Evolutionary conservation across 2,329 filamentous ascomycete genomes (phyloP), one percentile per base, ranked within the genome.

Genomic region (Didymella keratinophila): DNA sequence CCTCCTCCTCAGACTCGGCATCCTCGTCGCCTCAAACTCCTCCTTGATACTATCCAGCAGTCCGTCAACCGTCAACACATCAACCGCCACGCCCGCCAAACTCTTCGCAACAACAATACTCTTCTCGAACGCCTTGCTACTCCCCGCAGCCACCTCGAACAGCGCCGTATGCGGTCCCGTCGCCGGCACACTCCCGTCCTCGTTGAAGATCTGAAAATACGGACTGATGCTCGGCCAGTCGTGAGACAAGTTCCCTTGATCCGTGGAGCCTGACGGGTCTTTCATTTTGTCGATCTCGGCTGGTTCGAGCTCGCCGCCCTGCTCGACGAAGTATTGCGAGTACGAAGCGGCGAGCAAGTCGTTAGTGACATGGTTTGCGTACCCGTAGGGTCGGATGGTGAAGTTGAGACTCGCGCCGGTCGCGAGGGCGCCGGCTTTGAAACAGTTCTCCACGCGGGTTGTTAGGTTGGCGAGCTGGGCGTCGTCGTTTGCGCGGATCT

Each of bases 241-340:
- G 39, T 65, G 61, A 39, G 54, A 61, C 4, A 68, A 53, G 21
- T 67, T 67, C 16, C 65, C 65, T 37, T 64, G 62, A 18, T 67
- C 65, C 0, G 65, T 64, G 10, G 54, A 59, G 5, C 59, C 62
- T 18, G 44, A 49, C 9, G 53, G 62, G 9, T 53, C 55, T 18
- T 57, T 57, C 20, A 39, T 30, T 16, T 48, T 56, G 18, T 64
- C 61, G 20, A 57, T 27, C 3, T 47, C 49, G 0, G 39, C 8
- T 18, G 52, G 54, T 6, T 5, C 9, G 1, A 56, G 53, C 8
- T 10, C 4, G 28, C 52, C 58, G 23, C 41, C 57, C 6, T 58
- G 61, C 2, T 34, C 4, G 0, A 28, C 43, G 49, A 64, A 64
- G 23, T 43, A 57, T 1, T 46, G 34, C 2, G 58, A 46, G 53